Conservation (phyloP, 148 eudicot genomes). For the Amaranthus hypochondriacus region DNA sequence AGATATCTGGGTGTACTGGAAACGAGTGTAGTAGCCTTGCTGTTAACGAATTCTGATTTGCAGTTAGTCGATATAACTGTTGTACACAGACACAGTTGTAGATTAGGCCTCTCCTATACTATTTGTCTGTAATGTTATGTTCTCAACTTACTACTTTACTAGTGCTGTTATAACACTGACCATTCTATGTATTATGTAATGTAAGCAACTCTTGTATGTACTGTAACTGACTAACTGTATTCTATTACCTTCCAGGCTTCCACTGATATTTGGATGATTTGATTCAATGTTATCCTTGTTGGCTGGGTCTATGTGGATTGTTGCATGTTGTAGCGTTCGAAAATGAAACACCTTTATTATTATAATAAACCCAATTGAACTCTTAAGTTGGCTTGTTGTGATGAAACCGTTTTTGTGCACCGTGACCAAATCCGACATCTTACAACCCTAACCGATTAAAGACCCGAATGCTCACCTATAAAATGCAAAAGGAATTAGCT, state of each 20-base stretch:
- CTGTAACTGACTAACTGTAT: neutral
- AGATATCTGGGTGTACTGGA: slow-evolving; percentile 5
- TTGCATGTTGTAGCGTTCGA: too few relatives aligned
- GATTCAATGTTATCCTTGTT: too few relatives aligned
- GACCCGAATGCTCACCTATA: too few relatives aligned
- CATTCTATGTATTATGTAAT: slow-evolving; percentile 22
- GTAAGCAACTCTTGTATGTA: slow-evolving; percentile 13
- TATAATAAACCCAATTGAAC: too few relatives aligned
- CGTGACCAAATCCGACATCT: too few relatives aligned
- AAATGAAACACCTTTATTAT: too few relatives aligned
- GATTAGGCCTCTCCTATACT: slow-evolving; percentile 26
- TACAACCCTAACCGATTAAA: too few relatives aligned
- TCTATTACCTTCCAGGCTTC: neutral
- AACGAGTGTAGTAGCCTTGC: slow-evolving; percentile 16
- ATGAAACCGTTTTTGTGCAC: too few relatives aligned
- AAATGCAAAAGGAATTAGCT: neutral
- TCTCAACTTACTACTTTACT: slow-evolving; percentile 5
- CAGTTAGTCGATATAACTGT: slow-evolving; percentile 23
- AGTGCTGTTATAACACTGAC: slow-evolving; percentile 20
- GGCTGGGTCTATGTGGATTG: too few relatives aligned
- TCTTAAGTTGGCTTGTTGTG: too few relatives aligned
- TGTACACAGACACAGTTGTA: slow-evolving; percentile 27
- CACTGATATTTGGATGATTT: too few relatives aligned
- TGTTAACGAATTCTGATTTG: slow-evolving; percentile 16
- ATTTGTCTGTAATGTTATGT: slow-evolving; percentile 20